phyloP scores from a whole-genome alignment of 2,329 filamentous ascomycete species.

The Mycogone perniciosa region DNA sequence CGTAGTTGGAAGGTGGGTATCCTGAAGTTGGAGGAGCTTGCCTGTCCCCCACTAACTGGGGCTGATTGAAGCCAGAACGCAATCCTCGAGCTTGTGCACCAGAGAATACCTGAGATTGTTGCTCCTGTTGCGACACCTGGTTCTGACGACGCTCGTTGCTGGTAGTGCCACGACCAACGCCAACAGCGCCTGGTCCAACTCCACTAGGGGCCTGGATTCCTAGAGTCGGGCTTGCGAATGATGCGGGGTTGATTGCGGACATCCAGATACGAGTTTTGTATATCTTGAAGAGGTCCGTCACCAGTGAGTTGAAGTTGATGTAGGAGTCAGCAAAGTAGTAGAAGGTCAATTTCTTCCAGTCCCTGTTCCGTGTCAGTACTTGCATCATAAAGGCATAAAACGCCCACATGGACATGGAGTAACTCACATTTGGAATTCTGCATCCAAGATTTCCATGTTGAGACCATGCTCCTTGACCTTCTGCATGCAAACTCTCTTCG shows the following conservation, averaged over 20 bases:
- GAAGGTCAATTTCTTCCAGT: slow-evolving; percentile 98
- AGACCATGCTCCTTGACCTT: slow-evolving; percentile 92
- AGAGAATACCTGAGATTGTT: slow-evolving; percentile 31
- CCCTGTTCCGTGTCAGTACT: slow-evolving; percentile 48
- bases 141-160: slow-evolving; percentile 43
- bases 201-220: slow-evolving; percentile 64
- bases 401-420: not conserved
- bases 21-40: slow-evolving; percentile 31
- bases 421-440: slow-evolving; percentile 94
- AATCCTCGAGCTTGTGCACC: slow-evolving; percentile 35
- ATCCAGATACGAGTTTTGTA: slow-evolving; percentile 99
- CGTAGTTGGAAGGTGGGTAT: slow-evolving; percentile 30
- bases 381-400: not conserved
- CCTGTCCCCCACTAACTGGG: slow-evolving; percentile 37
- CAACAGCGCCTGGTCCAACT: slow-evolving; percentile 60
- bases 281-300: slow-evolving; percentile 96
- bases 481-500: slow-evolving; percentile 91
- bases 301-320: slow-evolving; percentile 97
- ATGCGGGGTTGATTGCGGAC: slow-evolving; percentile 97
- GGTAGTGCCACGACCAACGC: slow-evolving; percentile 42
- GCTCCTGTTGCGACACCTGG: slow-evolving; percentile 32
- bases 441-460: slow-evolving; percentile 98
- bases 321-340: slow-evolving; percentile 98
- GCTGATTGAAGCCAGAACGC: slow-evolving; percentile 36
- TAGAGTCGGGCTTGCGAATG: slow-evolving; percentile 74